Percentiles rank a stretch among this genome's conserved stretches.
These are phyloP conservation scores for Stevia rebaudiana DNA, from an alignment of 140 eudicot species.

Conservation along the genomic window DNA sequence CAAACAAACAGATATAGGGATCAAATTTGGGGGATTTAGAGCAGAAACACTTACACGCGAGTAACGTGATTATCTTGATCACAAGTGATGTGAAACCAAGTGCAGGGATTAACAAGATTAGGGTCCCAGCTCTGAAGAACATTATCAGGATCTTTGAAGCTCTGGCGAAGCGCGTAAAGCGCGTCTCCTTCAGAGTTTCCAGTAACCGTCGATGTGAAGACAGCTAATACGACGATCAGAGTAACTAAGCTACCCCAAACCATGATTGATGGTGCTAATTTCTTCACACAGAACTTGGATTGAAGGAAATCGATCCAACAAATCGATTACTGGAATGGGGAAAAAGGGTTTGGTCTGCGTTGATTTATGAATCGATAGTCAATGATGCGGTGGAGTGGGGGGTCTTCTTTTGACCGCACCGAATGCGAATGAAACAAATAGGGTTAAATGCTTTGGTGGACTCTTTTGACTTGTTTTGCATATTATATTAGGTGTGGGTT, in stretches of 20 bases:
- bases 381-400: slow-evolving; percentile 15
- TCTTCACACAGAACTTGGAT: neutral
- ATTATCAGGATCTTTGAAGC: slow-evolving; percentile 76
- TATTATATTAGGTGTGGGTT: no score
- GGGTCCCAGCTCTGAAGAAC: slow-evolving; percentile 95
- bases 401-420: neutral
- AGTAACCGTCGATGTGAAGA: slow-evolving; percentile 23
- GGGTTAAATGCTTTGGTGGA: neutral
- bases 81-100: slow-evolving; percentile 90
- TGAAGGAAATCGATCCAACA: neutral
- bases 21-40: neutral
- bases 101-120: slow-evolving; percentile 80
- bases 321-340: neutral
- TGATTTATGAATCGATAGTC: slow-evolving; percentile 19
- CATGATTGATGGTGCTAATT: slow-evolving; percentile 17
- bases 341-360: slow-evolving; percentile 23
- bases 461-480: neutral
- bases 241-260: neutral
- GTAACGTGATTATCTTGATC: slow-evolving; percentile 73
- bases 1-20: neutral
- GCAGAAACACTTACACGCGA: slow-evolving; percentile 43
- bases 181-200: slow-evolving; percentile 86
- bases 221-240: slow-evolving; percentile 18
- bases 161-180: slow-evolving; percentile 62
- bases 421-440: neutral